phyloP scores from a whole-genome alignment of 2,329 filamentous ascomycete genomes.

The Exophiala mesophila region DNA sequence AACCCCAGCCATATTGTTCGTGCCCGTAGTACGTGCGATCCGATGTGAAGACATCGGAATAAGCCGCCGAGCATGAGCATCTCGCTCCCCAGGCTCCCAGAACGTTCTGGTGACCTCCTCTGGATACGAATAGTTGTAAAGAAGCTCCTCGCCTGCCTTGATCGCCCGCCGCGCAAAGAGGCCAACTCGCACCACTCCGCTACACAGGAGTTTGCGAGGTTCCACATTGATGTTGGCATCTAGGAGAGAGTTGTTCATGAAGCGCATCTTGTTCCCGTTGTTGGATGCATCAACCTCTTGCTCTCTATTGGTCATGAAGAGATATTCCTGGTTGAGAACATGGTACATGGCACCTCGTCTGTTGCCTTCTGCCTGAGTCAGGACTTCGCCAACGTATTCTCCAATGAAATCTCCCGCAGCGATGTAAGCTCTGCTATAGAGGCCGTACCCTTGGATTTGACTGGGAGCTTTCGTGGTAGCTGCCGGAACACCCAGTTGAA shows the following conservation, averaged over 20 bases:
- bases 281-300: conserved; percentile 66
- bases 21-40: conserved; percentile 8
- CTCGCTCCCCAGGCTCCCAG: conserved; percentile 26
- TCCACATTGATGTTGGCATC: conserved; percentile 55
- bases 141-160: conserved; percentile 67
- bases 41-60: conserved; percentile 13
- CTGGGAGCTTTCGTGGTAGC: conserved; percentile 65
- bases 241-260: conserved; percentile 70
- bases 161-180: conserved; percentile 66
- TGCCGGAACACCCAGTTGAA: conserved; percentile 65
- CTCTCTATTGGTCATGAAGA: conserved; percentile 49
- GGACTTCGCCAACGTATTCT: conserved; percentile 75
- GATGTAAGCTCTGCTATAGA: conserved; percentile 67
- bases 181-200: conserved; percentile 70
- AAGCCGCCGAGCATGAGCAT: conserved; percentile 7
- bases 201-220: conserved; percentile 65
- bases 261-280: conserved; percentile 74
- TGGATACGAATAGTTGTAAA: conserved; percentile 70
- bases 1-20: conserved; percentile 9
- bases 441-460: conserved; percentile 60
- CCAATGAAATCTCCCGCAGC: conserved; percentile 67
- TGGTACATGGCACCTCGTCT: conserved; percentile 56
- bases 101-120: conserved; percentile 22
- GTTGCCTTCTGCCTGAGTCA: conserved; percentile 64
- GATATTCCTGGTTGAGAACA: conserved; percentile 38